These are phyloP conservation scores for Agapanthus africanus DNA, from an alignment of 106 monocot species.

Conservation along the genomic window DNA sequence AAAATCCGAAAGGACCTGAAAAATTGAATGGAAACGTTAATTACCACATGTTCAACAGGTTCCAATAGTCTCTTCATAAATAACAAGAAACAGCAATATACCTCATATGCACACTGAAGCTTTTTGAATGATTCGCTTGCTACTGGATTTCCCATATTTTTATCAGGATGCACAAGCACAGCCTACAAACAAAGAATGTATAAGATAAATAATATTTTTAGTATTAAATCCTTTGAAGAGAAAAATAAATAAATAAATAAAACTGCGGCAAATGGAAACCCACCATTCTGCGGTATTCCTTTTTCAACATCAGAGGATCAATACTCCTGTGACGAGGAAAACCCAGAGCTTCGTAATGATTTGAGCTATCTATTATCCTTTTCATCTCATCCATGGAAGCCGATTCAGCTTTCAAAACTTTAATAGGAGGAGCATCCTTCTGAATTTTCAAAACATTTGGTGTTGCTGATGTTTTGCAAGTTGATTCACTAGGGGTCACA, in stretches of 20 bases:
- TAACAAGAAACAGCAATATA: slow-evolving; percentile 20
- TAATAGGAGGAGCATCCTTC: slow-evolving; percentile 45
- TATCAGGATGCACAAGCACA: slow-evolving; percentile 97
- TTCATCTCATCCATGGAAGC: slow-evolving; percentile 61
- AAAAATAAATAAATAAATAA: not conserved
- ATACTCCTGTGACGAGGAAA: slow-evolving; percentile 33
- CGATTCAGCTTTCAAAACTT: slow-evolving; percentile 38
- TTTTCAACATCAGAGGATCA: slow-evolving; percentile 47
- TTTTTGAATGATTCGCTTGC: slow-evolving; percentile 94
- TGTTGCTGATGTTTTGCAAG: slow-evolving; percentile 19
- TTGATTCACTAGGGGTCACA: slow-evolving; percentile 32
- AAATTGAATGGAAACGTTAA: not conserved
- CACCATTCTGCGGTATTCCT: slow-evolving; percentile 69
- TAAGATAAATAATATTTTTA: not conserved
- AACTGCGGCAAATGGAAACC: not conserved
- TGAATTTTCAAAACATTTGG: slow-evolving; percentile 26
- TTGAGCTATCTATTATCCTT: slow-evolving; percentile 57
- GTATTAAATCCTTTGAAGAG: not conserved
- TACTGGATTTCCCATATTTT: slow-evolving; percentile 88
- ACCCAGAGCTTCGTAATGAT: slow-evolving; percentile 73
- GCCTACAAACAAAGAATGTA: slow-evolving; percentile 49
- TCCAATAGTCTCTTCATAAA: not conserved
- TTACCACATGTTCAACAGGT: not conserved
- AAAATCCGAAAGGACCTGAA: slow-evolving; percentile 80
- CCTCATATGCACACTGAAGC: slow-evolving; percentile 97